Evolutionary conservation across 768 basidiomycete species (phyloP).

Genomic region (Suillus bovinus): DNA sequence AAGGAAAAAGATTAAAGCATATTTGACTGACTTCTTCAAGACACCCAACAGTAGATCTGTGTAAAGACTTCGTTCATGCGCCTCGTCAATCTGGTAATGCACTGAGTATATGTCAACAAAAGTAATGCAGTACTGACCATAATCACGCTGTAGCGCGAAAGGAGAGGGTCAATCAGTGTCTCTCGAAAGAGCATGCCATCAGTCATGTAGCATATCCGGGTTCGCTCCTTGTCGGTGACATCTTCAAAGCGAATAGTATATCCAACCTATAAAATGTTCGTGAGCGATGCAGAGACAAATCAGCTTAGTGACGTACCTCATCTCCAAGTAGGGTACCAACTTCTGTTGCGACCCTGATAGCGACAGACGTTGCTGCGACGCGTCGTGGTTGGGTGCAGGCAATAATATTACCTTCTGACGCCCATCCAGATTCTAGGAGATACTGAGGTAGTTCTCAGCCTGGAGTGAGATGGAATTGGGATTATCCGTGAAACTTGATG

Average conservation of each 20-base stretch:
- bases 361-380: constrained; percentile 95
- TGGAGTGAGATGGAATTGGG: constrained; percentile 10
- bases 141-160: constrained; percentile 91
- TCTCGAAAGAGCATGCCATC: constrained; percentile 99
- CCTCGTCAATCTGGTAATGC: constrained; percentile 82
- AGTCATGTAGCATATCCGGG: constrained; percentile 93
- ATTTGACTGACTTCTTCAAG: constrained; percentile 76
- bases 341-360: constrained; percentile 88
- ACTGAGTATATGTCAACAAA: not conserved
- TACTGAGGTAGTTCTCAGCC: constrained; percentile 90
- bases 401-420: constrained; percentile 75
- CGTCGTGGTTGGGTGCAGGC: constrained; percentile 93
- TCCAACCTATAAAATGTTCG: constrained; percentile 65
- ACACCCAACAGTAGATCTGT: constrained; percentile 92
- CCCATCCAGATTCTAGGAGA: constrained; percentile 93
- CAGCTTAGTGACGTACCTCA: constrained; percentile 52
- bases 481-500: not conserved
- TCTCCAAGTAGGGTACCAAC: constrained; percentile 87
- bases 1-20: constrained; percentile 5
- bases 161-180: constrained; percentile 85
- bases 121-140: constrained; percentile 59
- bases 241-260: constrained; percentile 98
- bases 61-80: constrained; percentile 94
- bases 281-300: constrained; percentile 23
- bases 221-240: constrained; percentile 78